These are phyloP conservation scores for Nemania serpens DNA, from an alignment of 2,329 filamentous ascomycete genomes.

Conservation along the genomic window DNA sequence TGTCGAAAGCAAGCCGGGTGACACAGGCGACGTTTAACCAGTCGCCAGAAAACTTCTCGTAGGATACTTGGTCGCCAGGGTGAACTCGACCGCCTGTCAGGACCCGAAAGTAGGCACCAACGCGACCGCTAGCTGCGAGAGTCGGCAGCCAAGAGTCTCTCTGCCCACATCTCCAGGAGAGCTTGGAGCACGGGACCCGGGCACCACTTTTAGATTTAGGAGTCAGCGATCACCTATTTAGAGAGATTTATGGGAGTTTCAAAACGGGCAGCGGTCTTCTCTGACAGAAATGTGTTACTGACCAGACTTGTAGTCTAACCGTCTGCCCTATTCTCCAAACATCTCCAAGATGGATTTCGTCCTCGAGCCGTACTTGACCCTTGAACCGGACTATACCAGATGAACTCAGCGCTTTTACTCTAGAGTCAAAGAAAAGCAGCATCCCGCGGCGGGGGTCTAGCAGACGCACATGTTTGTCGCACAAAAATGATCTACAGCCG, in stretches of 20 bases:
- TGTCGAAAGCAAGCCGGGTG: constrained; percentile 29
- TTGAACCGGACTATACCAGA: constrained; percentile 22
- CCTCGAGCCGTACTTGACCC: constrained; percentile 24
- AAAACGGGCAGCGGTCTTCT: too few relatives aligned
- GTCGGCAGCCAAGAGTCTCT: constrained; percentile 32
- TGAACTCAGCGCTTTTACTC: neutral
- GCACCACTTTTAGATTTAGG: constrained; percentile 20
- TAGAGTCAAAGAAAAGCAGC: neutral
- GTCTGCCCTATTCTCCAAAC: constrained; percentile 32
- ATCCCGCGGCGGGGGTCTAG: neutral
- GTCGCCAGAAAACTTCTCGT: constrained; percentile 26
- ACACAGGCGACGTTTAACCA: constrained; percentile 29
- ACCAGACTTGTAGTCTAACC: constrained; percentile 32
- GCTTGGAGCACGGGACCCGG: constrained; percentile 33
- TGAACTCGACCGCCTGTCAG: constrained; percentile 30
- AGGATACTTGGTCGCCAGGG: constrained; percentile 29
- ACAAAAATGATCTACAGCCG: neutral
- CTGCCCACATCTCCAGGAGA: constrained; percentile 36
- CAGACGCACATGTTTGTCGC: neutral
- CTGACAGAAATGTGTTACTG: too few relatives aligned
- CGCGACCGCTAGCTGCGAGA: constrained; percentile 30
- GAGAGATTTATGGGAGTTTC: neutral
- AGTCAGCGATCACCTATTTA: neutral
- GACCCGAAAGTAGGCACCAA: constrained; percentile 33
- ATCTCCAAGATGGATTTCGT: constrained; percentile 32